phyloP scores from a whole-genome alignment of 129 eudicot genomes.

The Scalesia atractyloides region DNA sequence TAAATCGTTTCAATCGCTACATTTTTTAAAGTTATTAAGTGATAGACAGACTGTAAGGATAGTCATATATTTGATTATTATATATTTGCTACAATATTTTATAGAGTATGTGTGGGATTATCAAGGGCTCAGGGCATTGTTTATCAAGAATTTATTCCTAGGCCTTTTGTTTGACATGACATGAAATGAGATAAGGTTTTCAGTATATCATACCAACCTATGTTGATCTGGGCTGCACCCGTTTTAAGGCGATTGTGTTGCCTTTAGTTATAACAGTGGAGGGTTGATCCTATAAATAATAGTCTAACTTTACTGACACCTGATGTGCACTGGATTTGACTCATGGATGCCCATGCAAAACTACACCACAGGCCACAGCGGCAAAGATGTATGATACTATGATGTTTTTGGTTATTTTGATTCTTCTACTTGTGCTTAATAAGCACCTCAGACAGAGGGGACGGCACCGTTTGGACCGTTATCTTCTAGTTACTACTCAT shows the following conservation, averaged over 20 bases:
- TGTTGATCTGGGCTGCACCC: constrained; percentile 17
- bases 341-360: constrained; percentile 18
- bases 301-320: neutral
- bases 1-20: neutral
- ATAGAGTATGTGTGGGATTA: neutral
- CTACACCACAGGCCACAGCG: constrained; percentile 2
- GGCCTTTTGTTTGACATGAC: neutral
- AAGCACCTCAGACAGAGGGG: constrained; percentile 19
- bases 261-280: constrained; percentile 18
- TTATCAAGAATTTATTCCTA: constrained; percentile 10
- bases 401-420: neutral
- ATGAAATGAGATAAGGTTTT: constrained; percentile 4
- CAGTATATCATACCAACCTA: neutral
- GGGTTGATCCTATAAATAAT: neutral
- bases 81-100: neutral
- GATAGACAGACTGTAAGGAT: constrained; percentile 30
- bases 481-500: neutral
- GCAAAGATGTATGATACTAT: constrained; percentile 1
- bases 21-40: constrained; percentile 13
- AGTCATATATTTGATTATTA: constrained; percentile 7
- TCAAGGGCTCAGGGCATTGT: neutral
- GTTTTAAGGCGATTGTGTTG: constrained; percentile 4
- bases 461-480: constrained; percentile 11
- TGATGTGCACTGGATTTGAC: constrained; percentile 9
- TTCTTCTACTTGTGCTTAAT: neutral